Base-by-base conservation (phyloP, 768 basidiomycete species). In the Tulasnella calospora region DNA sequence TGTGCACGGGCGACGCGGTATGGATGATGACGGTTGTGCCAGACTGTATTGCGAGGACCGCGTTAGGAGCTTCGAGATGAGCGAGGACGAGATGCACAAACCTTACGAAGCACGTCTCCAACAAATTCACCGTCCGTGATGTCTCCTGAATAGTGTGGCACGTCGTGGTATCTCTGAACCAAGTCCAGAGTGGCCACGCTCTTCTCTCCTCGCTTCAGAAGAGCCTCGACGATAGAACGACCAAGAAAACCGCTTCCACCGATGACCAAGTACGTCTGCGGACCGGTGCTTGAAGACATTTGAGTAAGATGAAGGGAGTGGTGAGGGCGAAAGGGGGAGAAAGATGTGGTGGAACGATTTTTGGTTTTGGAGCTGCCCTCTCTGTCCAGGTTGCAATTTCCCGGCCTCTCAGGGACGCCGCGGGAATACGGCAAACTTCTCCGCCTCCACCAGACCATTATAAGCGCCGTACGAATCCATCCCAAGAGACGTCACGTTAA, bases 241-340 rank as follows among this genome's bases (percentile, higher is more conserved):
- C 97, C 95, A 33, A 97, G 86, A 84, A 97, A 96, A 33, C 95
- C 95, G 82, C 94, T 94, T 78, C 96, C 96, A 33, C 97, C 97
- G 82, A 98, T 92, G 82, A 99, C 95, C 77, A 97, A 86, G 85
- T 94, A 98, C 2, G 90, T 86, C 80, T 97, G 94, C 61, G 77
- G 76, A 70, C 35, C 72, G 6, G 61, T 30, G 33, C 61, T 67
- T 27, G 61, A 67, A 35, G 61, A 67, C 61, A 67, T 67, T 67
- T 27, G 23, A 35, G 61, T 30, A 35, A 15, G 61, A 67, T 67
- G 61, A 19, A 27, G 27, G 35, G n/a, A 51, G 61, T 67, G 61
- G 33, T 67, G 61, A 27, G 27, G 61, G 61, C n/a, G 61, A 67
- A 33, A 67, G 61, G 27, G 61, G 30, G 9, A 5, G 61, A 67